phyloP scores from a whole-genome alignment of 345 rosid species.

The Corchorus capsularis region DNA sequence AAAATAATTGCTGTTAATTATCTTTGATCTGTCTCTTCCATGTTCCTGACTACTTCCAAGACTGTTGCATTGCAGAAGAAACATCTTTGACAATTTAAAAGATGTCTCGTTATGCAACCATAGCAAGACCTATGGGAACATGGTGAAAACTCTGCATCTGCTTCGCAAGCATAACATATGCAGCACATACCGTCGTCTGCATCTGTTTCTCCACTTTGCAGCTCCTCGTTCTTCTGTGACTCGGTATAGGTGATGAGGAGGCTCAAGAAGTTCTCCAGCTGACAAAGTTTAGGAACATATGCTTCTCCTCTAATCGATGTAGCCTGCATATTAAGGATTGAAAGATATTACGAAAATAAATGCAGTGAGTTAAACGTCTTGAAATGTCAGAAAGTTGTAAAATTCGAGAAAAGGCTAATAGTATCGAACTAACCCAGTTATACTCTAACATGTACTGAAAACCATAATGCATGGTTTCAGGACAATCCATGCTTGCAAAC shows the following conservation, averaged over 20 bases:
- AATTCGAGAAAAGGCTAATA: conserved; percentile 3
- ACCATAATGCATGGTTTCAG: conserved; percentile 67
- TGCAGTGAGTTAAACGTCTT: background rate
- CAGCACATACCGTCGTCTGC: conserved; percentile 71
- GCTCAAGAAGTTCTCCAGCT: conserved; percentile 63
- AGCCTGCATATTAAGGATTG: conserved; percentile 46
- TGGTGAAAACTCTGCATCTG: conserved; percentile 71
- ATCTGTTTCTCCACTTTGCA: conserved; percentile 35
- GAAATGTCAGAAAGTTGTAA: too few relatives aligned
- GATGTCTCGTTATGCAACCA: conserved; percentile 96
- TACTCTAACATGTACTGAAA: conserved; percentile 82
- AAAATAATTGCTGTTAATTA: background rate
- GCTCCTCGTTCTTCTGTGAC: conserved; percentile 37
- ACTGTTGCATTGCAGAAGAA: conserved; percentile 94
- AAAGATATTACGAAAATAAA: background rate
- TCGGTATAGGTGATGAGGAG: conserved; percentile 53
- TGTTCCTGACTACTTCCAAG: conserved; percentile 49
- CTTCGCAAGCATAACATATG: conserved; percentile 71
- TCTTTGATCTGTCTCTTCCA: conserved; percentile 24
- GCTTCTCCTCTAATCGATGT: conserved; percentile 62
- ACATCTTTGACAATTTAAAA: conserved; percentile 84
- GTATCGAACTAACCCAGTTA: conserved; percentile 85
- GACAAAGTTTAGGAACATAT: conserved; percentile 50
- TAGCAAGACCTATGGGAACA: conserved; percentile 88
- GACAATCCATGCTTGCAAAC: conserved; percentile 89